phyloP scores from a whole-genome alignment of 192 early-diverging fungal genomes.

The Rhizoclosmatium globosum region DNA sequence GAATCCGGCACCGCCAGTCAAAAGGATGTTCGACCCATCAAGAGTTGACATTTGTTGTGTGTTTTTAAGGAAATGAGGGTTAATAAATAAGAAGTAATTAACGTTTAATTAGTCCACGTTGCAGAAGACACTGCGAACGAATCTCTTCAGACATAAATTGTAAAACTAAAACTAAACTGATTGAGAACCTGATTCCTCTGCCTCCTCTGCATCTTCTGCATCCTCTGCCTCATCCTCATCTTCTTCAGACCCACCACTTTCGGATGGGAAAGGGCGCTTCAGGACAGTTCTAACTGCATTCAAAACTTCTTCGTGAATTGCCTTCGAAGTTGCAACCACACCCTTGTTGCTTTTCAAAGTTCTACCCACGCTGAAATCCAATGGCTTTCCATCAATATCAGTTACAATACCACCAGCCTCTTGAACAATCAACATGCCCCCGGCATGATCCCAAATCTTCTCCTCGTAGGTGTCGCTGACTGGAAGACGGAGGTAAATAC shows the following conservation, averaged over 20 bases:
- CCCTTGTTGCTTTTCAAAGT: constrained; percentile 87
- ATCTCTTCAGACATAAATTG: too few relatives aligned
- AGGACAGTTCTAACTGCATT: constrained; percentile 65
- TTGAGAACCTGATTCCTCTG: neutral
- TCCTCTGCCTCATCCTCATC: neutral
- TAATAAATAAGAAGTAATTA: too few relatives aligned
- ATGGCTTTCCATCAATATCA: constrained; percentile 81
- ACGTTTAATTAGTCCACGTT: too few relatives aligned
- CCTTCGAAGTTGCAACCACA: constrained; percentile 79
- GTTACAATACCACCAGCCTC: constrained; percentile 93
- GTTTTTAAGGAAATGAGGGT: too few relatives aligned
- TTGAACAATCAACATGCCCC: constrained; percentile 85
- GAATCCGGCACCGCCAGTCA: constrained; percentile 87
- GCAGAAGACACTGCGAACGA: too few relatives aligned
- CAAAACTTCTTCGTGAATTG: constrained; percentile 79
- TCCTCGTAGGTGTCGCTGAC: constrained; percentile 84
- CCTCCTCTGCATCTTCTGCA: neutral
- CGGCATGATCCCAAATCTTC: constrained; percentile 99
- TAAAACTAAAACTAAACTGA: too few relatives aligned
- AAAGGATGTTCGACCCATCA: constrained; percentile 59
- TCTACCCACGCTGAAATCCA: constrained; percentile 91
- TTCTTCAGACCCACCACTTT: neutral
- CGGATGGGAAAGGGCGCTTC: neutral
- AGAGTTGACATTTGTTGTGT: neutral
- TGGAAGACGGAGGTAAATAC: constrained; percentile 91